Percentiles rank a stretch among this genome's conserved stretches.
These are phyloP conservation scores for Podospora tetraspora DNA, from an alignment of 495 filamentous ascomycete genomes.

Conservation along the genomic window DNA sequence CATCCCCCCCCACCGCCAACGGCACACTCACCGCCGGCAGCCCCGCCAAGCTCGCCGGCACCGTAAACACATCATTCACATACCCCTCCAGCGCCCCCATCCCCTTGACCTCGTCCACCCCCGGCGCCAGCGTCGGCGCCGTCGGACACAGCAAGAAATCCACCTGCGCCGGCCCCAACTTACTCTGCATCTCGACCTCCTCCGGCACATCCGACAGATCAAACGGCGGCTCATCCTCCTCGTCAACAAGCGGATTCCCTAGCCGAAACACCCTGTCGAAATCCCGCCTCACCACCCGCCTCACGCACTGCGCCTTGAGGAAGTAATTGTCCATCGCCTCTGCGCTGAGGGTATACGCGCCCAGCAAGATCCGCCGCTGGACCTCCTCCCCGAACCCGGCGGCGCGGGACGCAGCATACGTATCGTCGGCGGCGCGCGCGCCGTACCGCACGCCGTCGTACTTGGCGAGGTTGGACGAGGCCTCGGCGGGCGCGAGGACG, in stretches of 20 bases:
- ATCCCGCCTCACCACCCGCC: constrained; percentile 75
- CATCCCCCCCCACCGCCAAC: constrained; percentile 38
- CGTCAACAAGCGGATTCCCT: constrained; percentile 54
- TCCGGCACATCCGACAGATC: constrained; percentile 45
- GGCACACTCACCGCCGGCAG: constrained; percentile 86
- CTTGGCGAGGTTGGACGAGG: constrained; percentile 93
- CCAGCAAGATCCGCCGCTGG: constrained; percentile 76
- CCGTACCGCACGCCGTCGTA: constrained; percentile 96
- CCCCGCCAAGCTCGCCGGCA: constrained; percentile 88
- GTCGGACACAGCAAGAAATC: constrained; percentile 89
- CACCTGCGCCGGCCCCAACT: constrained; percentile 52
- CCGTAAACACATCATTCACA: constrained; percentile 91
- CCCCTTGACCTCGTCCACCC: constrained; percentile 47
- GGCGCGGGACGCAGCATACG: constrained; percentile 67
- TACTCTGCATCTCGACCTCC: constrained; percentile 35
- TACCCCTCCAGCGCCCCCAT: constrained; percentile 50
- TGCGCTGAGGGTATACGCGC: constrained; percentile 85
- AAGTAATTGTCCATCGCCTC: constrained; percentile 95
- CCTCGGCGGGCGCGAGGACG: constrained; percentile 89
- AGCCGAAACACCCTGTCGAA: constrained; percentile 73
- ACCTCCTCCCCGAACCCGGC: constrained; percentile 79
- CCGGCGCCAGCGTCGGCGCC: constrained; percentile 70
- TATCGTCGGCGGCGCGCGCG: constrained; percentile 37
- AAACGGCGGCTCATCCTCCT: constrained; percentile 33
- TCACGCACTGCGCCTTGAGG: constrained; percentile 82